Evolutionary conservation across 108 stramenopile genomes (phyloP).

Genomic region (Skeletonema tropicum): DNA sequence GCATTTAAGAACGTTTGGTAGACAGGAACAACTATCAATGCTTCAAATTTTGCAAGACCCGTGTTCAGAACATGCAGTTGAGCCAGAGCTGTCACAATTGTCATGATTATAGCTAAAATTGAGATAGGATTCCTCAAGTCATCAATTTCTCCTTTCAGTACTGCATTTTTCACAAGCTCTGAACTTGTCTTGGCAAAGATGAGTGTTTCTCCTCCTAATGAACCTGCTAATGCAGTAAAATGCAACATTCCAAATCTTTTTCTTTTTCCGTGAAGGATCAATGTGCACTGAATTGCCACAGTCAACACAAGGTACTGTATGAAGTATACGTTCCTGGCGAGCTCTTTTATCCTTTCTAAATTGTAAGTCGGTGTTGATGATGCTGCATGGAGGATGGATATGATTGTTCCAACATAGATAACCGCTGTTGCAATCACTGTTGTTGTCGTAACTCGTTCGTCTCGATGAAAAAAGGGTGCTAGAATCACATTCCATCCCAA

Average conservation of each 20-base stretch:
- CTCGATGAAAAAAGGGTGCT: conserved; percentile 34
- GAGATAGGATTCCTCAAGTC: conserved; percentile 29
- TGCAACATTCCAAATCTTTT: conserved; percentile 14
- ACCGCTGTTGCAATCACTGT: conserved; percentile 39
- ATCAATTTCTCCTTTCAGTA: conserved; percentile 24
- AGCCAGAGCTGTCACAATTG: conserved; percentile 30
- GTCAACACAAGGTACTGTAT: conserved; percentile 25
- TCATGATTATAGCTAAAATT: conserved; percentile 27
- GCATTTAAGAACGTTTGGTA: conserved; percentile 52
- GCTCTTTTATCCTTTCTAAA: conserved; percentile 24
- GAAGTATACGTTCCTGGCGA: conserved; percentile 25
- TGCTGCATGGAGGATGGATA: conserved; percentile 44
- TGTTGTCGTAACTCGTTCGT: conserved; percentile 28
- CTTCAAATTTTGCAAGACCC: conserved; percentile 49
- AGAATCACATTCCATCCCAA: conserved; percentile 52
- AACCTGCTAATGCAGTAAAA: conserved; percentile 50
- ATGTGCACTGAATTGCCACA: conserved; percentile 1
- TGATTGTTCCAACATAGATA: conserved; percentile 47
- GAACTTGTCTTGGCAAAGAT: conserved; percentile 47
- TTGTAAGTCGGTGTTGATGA: conserved; percentile 39
- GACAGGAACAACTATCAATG: conserved; percentile 47
- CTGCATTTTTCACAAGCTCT: conserved; percentile 52
- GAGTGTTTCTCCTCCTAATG: conserved; percentile 48
- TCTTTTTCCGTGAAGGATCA: not conserved
- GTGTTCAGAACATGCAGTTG: conserved; percentile 53